Base-by-base conservation (phyloP, 2,329 filamentous ascomycete genomes). In the Macrophomina pseudophaseolina region DNA sequence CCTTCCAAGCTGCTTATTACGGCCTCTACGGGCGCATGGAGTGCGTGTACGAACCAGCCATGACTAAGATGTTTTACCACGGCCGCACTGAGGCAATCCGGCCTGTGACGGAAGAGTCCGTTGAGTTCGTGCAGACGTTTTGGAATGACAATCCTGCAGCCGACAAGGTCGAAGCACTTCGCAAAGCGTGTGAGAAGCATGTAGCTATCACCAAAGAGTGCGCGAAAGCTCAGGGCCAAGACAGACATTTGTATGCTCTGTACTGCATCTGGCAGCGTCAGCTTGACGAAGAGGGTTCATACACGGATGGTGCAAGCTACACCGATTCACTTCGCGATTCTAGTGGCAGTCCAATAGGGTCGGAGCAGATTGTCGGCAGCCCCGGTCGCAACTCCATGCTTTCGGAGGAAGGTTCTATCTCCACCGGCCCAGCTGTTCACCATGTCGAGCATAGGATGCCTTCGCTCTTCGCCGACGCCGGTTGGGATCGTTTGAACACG, bases 1-100 rank as follows among this genome's bases (percentile, higher is more conserved):
- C 95, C 0, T 97, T 97, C 82, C 95, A 99, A 78, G 94, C 94
- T 4, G 94, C 95, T 1, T 98, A 99, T 82, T 99, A 97, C 74
- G 95, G 95, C 1, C 85, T 99, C 7, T 99, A 98, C 73, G 95
- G 95, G 3, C 89, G 93, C 4, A 88, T 97, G 1, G 95, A 98
- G 78, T 97, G 93, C 75, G 95, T 94, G 0, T 99, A 99, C 77
- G 95, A 99, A 79, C 95, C 95, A 7, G 94, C 95, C 49, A 98
- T 99, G 95, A 99, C 95, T 62, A 99, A 99, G 79, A 84, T 91
- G 67, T 99, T 88, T 80, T 87, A 96, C 68, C 95, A 98, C 76
- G 95, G 95, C 11, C 91, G 95, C 53, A 99, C 95, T 0, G 95
- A 99, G 80, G 94, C 95, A 4, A 91, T 99, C 70, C 88, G 95